These are phyloP conservation scores for Phytophthora meadii DNA, from an alignment of 352 stramenopile species.

Conservation along the genomic window DNA sequence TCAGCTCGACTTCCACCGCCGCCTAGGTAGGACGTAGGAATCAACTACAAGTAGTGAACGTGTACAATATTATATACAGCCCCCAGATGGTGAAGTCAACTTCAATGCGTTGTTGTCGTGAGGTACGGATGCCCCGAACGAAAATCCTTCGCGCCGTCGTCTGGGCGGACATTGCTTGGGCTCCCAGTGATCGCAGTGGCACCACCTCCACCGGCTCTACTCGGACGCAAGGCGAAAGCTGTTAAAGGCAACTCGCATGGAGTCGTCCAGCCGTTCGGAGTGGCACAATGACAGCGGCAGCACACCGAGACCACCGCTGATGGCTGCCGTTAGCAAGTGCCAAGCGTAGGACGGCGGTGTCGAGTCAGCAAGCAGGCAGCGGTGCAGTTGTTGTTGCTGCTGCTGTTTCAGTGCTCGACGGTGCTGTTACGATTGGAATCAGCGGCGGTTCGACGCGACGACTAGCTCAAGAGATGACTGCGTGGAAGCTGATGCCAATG, in stretches of 20 bases:
- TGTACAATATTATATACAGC: slow-evolving; percentile 21
- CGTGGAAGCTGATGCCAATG: neutral
- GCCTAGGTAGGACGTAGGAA: slow-evolving; percentile 16
- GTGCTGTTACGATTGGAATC: slow-evolving; percentile 10
- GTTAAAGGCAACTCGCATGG: neutral
- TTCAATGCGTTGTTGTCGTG: slow-evolving; percentile 16
- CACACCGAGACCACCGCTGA: slow-evolving; percentile 2
- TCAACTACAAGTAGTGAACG: slow-evolving; percentile 3
- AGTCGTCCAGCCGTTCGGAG: slow-evolving; percentile 2
- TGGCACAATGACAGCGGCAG: neutral
- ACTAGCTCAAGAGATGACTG: slow-evolving; percentile 27
- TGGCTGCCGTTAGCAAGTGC: slow-evolving; percentile 10
- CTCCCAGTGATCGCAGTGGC: slow-evolving; percentile 12
- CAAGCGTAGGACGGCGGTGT: neutral
- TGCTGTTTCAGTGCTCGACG: slow-evolving; percentile 14
- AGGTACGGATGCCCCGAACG: slow-evolving; percentile 4
- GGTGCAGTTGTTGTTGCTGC: neutral
- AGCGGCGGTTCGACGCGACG: slow-evolving; percentile 21
- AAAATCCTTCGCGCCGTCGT: slow-evolving; percentile 23
- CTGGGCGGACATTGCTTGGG: slow-evolving; percentile 7
- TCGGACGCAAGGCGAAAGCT: neutral
- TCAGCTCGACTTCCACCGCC: slow-evolving; percentile 23
- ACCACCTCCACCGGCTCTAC: slow-evolving; percentile 13
- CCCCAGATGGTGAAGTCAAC: slow-evolving; percentile 25
- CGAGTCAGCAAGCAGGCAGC: neutral